Evolutionary conservation across 1,284 basidiomycete genomes (phyloP), one percentile per base, ranked within the genome.

Genomic region (Cutaneotrichosporon spelunceum): DNA sequence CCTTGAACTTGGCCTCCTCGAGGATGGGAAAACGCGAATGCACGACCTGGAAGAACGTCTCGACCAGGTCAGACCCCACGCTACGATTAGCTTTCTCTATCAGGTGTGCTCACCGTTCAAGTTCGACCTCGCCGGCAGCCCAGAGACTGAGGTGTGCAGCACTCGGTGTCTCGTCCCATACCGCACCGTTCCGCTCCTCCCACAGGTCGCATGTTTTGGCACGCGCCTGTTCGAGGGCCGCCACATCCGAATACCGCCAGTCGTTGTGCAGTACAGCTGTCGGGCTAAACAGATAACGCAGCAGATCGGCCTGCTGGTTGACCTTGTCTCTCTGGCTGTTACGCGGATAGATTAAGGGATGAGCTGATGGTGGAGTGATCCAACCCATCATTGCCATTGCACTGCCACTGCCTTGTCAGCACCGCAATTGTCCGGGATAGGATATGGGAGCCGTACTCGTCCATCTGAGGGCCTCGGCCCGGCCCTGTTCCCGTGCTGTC

Each of bases 1-100:
- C 82, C 63, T 88, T 87, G 75, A 93, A 90, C 66, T 86, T 84
- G 26, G 84, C 78, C 59, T 88, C 88, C 78, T 90, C 88, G 72
- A 91, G 85, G 57, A 91, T 84, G 56, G 90, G 89, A 53, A 90
- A 81, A 49, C 91, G 86, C 24, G 88, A 87, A 77, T 93, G 89
- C 49, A 90, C 90, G 63, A 93, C 89, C 75, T 91, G 68, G 50
- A 78, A 72, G 71, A 73, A 78, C 45, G 91, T 89, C 77, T 93
- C 91, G 71, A 93, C 86, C 57, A 94, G 85, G 79, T 94, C 91
- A 54, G 88, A 84, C 1, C 90, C 88, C 70, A 48, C 53, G 23
- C 57, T 59, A n/a, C 1, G 1, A 9, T 49, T 33, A 49, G 29
- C 47, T 5, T 16, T 13, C 1, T 39, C 36, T 16, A 5, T 24